Evolutionary conservation across 2,329 filamentous ascomycete genomes (phyloP).

Genomic region (Lachnellula cervina): DNA sequence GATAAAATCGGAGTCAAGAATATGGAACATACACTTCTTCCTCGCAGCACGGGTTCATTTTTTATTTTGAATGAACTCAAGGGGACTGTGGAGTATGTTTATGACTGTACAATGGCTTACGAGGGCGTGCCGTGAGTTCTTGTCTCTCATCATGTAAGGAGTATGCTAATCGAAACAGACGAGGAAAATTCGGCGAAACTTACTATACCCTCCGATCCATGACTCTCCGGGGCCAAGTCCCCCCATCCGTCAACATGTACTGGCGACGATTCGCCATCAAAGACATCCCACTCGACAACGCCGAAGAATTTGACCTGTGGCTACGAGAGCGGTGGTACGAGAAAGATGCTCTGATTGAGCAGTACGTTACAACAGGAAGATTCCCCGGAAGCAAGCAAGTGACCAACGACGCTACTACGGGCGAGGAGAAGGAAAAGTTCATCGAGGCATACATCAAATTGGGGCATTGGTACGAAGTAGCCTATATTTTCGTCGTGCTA

Average conservation of each 20-base stretch:
- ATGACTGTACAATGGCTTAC: constrained; percentile 93
- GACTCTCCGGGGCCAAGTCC: constrained; percentile 82
- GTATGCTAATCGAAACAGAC: constrained; percentile 30
- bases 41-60: constrained; percentile 73
- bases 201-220: constrained; percentile 83
- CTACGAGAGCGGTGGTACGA: constrained; percentile 82
- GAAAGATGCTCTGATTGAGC: constrained; percentile 84
- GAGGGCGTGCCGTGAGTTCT: constrained; percentile 80
- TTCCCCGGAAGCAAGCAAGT: constrained; percentile 53
- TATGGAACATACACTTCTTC: constrained; percentile 68
- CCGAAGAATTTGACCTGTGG: constrained; percentile 76
- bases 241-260: constrained; percentile 94
- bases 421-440: constrained; percentile 15
- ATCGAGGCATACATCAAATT: constrained; percentile 33
- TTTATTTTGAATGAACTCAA: constrained; percentile 75
- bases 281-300: constrained; percentile 74
- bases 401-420: constrained; percentile 13
- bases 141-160: neutral
- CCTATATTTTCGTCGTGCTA: constrained; percentile 30
- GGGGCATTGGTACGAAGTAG: constrained; percentile 29
- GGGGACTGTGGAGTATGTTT: constrained; percentile 73
- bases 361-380: constrained; percentile 70
- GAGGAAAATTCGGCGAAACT: constrained; percentile 81
- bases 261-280: constrained; percentile 81
- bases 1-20: constrained; percentile 70